Evolutionary conservation across 805 yeast genomes (phyloP).

Genomic region (Candida multigemmis): DNA sequence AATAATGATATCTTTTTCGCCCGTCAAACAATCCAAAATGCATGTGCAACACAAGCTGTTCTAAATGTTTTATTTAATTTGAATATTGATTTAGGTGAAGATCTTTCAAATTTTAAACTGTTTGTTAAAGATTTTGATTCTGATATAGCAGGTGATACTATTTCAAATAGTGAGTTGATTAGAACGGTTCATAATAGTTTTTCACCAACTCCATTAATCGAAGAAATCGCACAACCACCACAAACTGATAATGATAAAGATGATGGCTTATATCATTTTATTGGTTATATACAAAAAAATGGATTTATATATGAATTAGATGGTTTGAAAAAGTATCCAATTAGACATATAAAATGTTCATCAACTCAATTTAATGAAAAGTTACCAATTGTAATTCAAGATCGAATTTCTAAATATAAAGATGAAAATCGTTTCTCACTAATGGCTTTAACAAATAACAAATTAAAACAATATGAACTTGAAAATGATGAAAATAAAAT

Average conservation of each 20-base stretch:
- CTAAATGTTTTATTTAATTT: conserved; percentile 40
- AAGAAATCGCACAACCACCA: conserved; percentile 15
- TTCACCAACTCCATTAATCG: conserved; percentile 45
- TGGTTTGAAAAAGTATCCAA: conserved; percentile 50
- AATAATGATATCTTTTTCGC: conserved; percentile 46
- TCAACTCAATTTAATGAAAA: conserved; percentile 30
- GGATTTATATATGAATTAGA: conserved; percentile 51
- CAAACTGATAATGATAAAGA: conserved; percentile 22
- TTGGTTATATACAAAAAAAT: conserved; percentile 40
- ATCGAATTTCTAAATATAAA: conserved; percentile 38
- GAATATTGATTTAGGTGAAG: conserved; percentile 38
- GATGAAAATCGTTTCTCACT: conserved; percentile 50
- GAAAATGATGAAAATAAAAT: conserved; percentile 31
- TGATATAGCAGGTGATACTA: conserved; percentile 49
- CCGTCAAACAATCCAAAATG: conserved; percentile 54
- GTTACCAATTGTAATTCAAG: conserved; percentile 35
- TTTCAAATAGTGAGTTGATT: conserved; percentile 49
- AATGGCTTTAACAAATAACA: conserved; percentile 44
- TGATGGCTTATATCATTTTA: conserved; percentile 52
- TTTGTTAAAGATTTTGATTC: conserved; percentile 49
- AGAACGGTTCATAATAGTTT: conserved; percentile 54
- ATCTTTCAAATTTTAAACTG: conserved; percentile 35
- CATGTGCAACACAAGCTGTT: conserved; percentile 71
- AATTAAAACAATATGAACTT: conserved; percentile 26
- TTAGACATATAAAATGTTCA: conserved; percentile 35